A percentile compares a stretch with the other conserved stretches of the same genome.
Conservation (phyloP, 1,139 yeast species). For the Scheffersomyces insectosa region DNA sequence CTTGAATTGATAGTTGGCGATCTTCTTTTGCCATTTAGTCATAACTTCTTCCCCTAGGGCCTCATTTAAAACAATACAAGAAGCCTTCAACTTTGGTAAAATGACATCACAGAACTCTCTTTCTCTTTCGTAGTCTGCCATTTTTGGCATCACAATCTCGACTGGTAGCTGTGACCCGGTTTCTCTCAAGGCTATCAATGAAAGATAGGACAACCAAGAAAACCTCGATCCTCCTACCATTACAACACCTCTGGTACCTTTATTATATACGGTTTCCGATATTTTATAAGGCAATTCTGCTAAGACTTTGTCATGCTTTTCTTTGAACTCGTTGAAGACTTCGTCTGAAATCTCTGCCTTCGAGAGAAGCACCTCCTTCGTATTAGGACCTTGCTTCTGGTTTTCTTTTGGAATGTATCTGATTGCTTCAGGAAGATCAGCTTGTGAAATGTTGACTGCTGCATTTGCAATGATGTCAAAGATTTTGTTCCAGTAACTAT, state of each 20-base stretch:
- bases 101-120: constrained; percentile 13
- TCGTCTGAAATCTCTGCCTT: constrained; percentile 29
- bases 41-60: constrained; percentile 35
- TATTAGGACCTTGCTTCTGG: constrained; percentile 25
- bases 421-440: constrained; percentile 20
- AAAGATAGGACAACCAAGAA: constrained; percentile 42
- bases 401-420: constrained; percentile 22
- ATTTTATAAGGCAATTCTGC: constrained; percentile 26
- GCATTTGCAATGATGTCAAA: constrained; percentile 15
- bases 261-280: constrained; percentile 24
- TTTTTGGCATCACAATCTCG: constrained; percentile 38
- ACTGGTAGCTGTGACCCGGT: constrained; percentile 40
- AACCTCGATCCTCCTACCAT: constrained; percentile 41
- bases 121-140: constrained; percentile 26
- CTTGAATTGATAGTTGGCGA: constrained; percentile 41
- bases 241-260: constrained; percentile 34
- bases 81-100: constrained; percentile 16
- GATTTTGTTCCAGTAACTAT: constrained; percentile 18
- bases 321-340: constrained; percentile 22
- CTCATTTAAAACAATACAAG: constrained; percentile 30
- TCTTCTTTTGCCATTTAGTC: constrained; percentile 28
- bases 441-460: constrained; percentile 9
- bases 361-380: constrained; percentile 29
- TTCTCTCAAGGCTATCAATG: constrained; percentile 33
- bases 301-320: constrained; percentile 26